Evolutionary conservation across 31 red algal genomes (phyloP).

Genomic region (Endocladia muricata): DNA sequence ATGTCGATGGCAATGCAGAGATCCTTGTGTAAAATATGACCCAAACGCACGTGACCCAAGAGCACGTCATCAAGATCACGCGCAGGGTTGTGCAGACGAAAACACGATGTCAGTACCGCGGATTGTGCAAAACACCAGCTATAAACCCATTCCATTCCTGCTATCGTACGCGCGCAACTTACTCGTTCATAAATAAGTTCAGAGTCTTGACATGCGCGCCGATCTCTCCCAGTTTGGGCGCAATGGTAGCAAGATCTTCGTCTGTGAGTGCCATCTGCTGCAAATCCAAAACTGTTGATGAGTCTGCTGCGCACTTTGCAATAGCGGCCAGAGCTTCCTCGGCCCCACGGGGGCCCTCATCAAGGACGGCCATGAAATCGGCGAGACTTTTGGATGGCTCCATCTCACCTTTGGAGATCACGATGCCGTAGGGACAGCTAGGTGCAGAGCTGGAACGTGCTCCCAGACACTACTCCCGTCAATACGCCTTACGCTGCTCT

Average conservation of each 20-base stretch:
- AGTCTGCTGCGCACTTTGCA: constrained; percentile 10
- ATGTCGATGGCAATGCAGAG: constrained; percentile 30
- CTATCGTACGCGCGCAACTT: no score
- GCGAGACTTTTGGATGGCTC: constrained; percentile 44
- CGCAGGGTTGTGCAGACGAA: neutral
- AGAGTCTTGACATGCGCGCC: constrained; percentile 33
- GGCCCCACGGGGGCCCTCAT: constrained; percentile 31
- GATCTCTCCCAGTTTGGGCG: constrained; percentile 13
- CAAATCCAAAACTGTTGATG: constrained; percentile 32
- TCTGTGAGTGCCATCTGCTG: constrained; percentile 61
- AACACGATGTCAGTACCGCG: no score
- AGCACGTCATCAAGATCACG: neutral
- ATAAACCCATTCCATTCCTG: no score
- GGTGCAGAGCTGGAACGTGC: no score
- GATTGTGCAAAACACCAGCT: no score
- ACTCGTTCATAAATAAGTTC: constrained; percentile 72
- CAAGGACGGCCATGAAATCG: constrained; percentile 37
- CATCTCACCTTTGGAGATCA: no score
- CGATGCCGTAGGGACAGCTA: no score
- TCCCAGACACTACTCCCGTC: no score
- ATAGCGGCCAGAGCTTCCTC: constrained; percentile 39
- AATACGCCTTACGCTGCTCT: no score
- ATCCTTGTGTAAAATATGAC: constrained; percentile 21
- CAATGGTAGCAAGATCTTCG: constrained; percentile 27
- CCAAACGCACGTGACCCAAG: no score